Conservation (phyloP, 2,329 filamentous ascomycete species). For the Pseudogymnoascus sp. region DNA sequence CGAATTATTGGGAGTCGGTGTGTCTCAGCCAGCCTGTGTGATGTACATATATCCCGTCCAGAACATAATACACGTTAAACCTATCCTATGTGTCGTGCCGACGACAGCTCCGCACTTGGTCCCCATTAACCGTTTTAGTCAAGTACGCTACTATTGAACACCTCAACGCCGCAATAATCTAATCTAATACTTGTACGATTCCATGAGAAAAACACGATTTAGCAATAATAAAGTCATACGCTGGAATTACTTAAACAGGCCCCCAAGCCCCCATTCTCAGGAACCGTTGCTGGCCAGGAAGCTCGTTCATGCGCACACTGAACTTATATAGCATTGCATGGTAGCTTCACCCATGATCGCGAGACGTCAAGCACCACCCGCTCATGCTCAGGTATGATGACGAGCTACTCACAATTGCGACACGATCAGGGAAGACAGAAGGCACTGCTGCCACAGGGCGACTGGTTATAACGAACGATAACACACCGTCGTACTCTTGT, state of each 20-base stretch:
- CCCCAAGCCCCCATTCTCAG: neutral
- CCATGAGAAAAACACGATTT: neutral
- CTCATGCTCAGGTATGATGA: slow-evolving; percentile 8
- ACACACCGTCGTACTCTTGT: neutral
- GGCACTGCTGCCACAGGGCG: slow-evolving; percentile 4
- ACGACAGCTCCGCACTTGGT: slow-evolving; percentile 9
- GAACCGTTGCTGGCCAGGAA: neutral
- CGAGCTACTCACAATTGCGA: slow-evolving; percentile 8
- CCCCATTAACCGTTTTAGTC: slow-evolving; percentile 10
- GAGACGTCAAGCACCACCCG: slow-evolving; percentile 2
- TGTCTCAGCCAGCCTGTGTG: neutral
- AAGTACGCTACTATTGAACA: slow-evolving; percentile 9
- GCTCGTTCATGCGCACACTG: neutral
- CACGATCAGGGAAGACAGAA: slow-evolving; percentile 7
- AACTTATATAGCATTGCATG: neutral
- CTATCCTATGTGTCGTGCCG: slow-evolving; percentile 5
- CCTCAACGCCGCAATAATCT: slow-evolving; percentile 5
- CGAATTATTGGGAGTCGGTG: slow-evolving; percentile 20
- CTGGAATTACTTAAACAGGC: neutral
- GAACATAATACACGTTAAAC: neutral
- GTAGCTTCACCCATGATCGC: slow-evolving; percentile 9
- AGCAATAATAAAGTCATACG: neutral
- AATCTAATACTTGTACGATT: slow-evolving; percentile 4
- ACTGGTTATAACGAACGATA: slow-evolving; percentile 4
- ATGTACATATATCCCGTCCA: slow-evolving; percentile 4